These are phyloP conservation scores for Martensiomyces pterosporus DNA, from an alignment of 192 early-diverging fungal genomes.

Conservation along the genomic window DNA sequence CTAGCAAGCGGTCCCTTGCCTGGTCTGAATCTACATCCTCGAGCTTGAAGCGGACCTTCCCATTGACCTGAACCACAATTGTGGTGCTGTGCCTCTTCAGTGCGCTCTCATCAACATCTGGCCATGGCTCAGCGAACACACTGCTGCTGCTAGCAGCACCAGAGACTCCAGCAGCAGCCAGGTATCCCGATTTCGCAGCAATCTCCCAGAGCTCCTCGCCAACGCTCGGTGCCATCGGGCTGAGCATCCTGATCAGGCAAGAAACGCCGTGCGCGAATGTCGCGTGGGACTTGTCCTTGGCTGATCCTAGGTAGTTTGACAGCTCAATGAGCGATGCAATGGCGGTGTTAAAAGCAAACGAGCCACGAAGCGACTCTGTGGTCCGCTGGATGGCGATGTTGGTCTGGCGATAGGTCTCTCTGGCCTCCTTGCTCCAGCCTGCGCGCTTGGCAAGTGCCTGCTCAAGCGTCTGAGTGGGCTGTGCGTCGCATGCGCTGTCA, in stretches of 20 bases:
- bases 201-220: constrained; percentile 70
- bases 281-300: constrained; percentile 31
- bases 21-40: constrained; percentile 21
- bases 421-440: constrained; percentile 24
- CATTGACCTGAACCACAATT: constrained; percentile 60
- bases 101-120: constrained; percentile 50
- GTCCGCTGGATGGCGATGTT: constrained; percentile 38
- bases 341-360: constrained; percentile 75
- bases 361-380: constrained; percentile 35
- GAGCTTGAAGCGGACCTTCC: constrained; percentile 69
- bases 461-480: constrained; percentile 50
- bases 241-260: constrained; percentile 63
- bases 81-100: constrained; percentile 52
- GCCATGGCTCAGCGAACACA: constrained; percentile 61
- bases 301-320: constrained; percentile 47
- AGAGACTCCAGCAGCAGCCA: constrained; percentile 5
- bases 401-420: constrained; percentile 29
- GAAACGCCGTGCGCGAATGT: constrained; percentile 53
- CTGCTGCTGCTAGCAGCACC: constrained; percentile 4
- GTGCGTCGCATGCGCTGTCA: constrained; percentile 29
- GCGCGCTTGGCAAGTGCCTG: constrained; percentile 19
- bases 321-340: constrained; percentile 84
- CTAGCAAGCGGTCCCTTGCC: constrained; percentile 41
- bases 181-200: constrained; percentile 13
- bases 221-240: constrained; percentile 69